These are phyloP conservation scores for Coniochaeta sp. DNA, from an alignment of 2,329 filamentous ascomycete species.

Conservation along the genomic window DNA sequence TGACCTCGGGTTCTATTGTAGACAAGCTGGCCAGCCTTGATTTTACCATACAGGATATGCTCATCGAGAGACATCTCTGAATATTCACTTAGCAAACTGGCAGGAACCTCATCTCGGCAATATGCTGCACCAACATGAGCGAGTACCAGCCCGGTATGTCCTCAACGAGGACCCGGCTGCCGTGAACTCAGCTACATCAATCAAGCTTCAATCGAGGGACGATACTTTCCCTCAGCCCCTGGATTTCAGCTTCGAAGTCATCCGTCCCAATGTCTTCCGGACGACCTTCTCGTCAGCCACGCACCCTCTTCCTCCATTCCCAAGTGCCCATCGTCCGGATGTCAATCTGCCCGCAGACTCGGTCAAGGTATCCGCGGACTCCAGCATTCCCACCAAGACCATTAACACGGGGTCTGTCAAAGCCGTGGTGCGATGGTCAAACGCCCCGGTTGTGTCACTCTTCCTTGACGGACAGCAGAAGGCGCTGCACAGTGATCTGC, in stretches of 20 bases:
- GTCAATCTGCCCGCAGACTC: conserved; percentile 25
- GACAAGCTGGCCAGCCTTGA: too few relatives aligned
- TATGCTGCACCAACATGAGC: conserved; percentile 17
- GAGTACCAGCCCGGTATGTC: conserved; percentile 19
- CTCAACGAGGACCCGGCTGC: conserved; percentile 6
- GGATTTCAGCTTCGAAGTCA: conserved; percentile 55
- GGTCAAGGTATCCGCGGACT: conserved; percentile 21
- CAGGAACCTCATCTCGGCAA: conserved; percentile 5
- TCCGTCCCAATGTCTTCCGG: conserved; percentile 58
- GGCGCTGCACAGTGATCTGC: background rate
- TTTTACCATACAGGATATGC: background rate
- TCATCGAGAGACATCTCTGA: background rate
- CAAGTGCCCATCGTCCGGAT: conserved; percentile 44
- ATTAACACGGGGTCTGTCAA: conserved; percentile 41
- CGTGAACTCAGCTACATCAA: conserved; percentile 11
- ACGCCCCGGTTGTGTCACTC: conserved; percentile 51
- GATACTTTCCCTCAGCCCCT: conserved; percentile 29
- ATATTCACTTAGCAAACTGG: too few relatives aligned
- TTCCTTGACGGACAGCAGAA: conserved; percentile 10
- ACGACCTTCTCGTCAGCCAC: conserved; percentile 57
- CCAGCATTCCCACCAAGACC: conserved; percentile 25
- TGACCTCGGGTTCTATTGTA: too few relatives aligned
- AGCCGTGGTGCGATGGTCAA: conserved; percentile 52
- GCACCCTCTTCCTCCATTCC: conserved; percentile 59
- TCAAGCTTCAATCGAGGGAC: conserved; percentile 35